Percentiles rank a stretch among this genome's conserved stretches.
These are phyloP conservation scores for Phaffomyces antillensis DNA, from an alignment of 805 yeast species.

Conservation along the genomic window DNA sequence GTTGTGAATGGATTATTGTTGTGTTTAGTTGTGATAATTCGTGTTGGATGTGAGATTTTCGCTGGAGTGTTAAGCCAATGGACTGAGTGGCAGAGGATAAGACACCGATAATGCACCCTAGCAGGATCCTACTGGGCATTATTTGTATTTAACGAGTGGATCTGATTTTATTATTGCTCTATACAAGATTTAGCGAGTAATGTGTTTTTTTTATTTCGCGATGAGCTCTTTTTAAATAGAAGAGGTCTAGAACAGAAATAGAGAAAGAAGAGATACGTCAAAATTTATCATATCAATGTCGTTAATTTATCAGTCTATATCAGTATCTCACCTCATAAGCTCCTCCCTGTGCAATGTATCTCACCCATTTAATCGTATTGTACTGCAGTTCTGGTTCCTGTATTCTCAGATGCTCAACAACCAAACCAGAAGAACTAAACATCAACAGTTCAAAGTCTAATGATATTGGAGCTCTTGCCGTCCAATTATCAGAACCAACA, in stretches of 20 bases:
- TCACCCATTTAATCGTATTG: slow-evolving; percentile 80
- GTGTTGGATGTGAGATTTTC: slow-evolving; percentile 61
- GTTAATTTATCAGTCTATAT: neutral
- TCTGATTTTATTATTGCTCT: neutral
- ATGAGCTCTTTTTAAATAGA: neutral
- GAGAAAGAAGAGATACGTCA: neutral
- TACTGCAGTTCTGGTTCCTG: slow-evolving; percentile 47
- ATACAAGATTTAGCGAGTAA: too few species aligned
- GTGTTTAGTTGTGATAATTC: slow-evolving; percentile 12
- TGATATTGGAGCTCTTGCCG: slow-evolving; percentile 43
- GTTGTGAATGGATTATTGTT: neutral
- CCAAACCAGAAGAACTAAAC: slow-evolving; percentile 72
- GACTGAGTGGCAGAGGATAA: slow-evolving; percentile 75
- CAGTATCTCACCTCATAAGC: slow-evolving; percentile 72
- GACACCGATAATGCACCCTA: slow-evolving; percentile 68
- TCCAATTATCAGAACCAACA: slow-evolving; percentile 14
- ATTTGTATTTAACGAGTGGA: neutral
- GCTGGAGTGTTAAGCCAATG: slow-evolving; percentile 72
- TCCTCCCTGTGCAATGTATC: slow-evolving; percentile 70
- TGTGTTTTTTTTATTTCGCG: neutral
- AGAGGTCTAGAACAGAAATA: too few species aligned
- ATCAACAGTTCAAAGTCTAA: slow-evolving; percentile 61
- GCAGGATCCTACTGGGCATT: slow-evolving; percentile 25
- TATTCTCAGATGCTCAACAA: slow-evolving; percentile 66
- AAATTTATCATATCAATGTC: neutral